Conservation (phyloP, 1,139 yeast species). For the Diutina ranongensis region DNA sequence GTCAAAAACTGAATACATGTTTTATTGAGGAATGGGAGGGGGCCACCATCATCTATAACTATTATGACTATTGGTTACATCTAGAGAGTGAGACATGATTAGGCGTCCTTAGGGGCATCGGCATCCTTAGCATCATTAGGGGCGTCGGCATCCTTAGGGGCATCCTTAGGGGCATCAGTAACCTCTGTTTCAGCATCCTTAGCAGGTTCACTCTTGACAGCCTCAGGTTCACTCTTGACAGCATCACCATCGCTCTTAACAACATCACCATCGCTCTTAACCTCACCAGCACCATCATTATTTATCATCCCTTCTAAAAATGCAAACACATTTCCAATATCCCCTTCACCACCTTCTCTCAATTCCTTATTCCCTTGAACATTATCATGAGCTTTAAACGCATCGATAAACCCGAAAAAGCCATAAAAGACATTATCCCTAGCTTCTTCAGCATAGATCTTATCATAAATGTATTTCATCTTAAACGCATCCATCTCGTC, state of each 20-base stretch:
- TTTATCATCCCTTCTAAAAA: conserved; percentile 46
- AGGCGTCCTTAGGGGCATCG: too few relatives aligned
- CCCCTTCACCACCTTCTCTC: not conserved
- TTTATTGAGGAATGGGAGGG: too few relatives aligned
- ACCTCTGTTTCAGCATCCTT: not conserved
- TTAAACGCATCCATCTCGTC: conserved; percentile 77
- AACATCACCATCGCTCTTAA: not conserved
- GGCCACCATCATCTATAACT: too few relatives aligned
- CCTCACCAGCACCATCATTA: not conserved
- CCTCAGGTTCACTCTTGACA: not conserved
- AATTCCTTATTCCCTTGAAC: conserved; percentile 7
- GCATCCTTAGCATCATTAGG: too few relatives aligned
- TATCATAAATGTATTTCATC: conserved; percentile 79
- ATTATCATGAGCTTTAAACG: conserved; percentile 31
- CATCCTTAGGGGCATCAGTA: not conserved
- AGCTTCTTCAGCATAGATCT: conserved; percentile 81
- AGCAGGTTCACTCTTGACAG: not conserved
- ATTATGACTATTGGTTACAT: too few relatives aligned
- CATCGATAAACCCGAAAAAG: conserved; percentile 80
- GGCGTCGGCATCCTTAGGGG: too few relatives aligned
- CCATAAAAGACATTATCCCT: conserved; percentile 82
- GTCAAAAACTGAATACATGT: not conserved
- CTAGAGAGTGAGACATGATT: too few relatives aligned
- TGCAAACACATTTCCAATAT: conserved; percentile 44
- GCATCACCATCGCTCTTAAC: not conserved